Evolutionary conservation across 768 basidiomycete species (phyloP).

Genomic region (Rhodocollybia butyracea): DNA sequence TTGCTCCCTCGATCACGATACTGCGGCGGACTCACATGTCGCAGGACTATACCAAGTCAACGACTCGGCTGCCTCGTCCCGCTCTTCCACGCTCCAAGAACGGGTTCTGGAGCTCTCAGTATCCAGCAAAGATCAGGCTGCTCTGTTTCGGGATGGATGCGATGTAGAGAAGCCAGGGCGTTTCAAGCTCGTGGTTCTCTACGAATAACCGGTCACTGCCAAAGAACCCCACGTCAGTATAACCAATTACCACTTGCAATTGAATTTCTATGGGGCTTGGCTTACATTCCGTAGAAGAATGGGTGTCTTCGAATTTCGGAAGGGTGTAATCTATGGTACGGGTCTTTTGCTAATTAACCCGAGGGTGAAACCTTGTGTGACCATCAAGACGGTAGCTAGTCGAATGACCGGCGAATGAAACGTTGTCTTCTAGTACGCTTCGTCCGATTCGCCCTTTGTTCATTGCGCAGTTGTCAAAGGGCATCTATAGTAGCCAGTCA

Average conservation of each 20-base stretch:
- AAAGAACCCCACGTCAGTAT: background rate
- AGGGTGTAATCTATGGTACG: background rate
- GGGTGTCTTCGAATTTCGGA: slow-evolving; percentile 7
- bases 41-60: slow-evolving; percentile 6
- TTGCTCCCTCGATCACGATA: too few relatives aligned
- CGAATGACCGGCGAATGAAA: slow-evolving; percentile 5
- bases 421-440: slow-evolving; percentile 11
- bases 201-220: slow-evolving; percentile 12
- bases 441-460: slow-evolving; percentile 5
- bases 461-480: slow-evolving; percentile 9
- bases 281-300: slow-evolving; percentile 10
- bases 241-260: slow-evolving; percentile 5
- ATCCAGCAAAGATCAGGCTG: slow-evolving; percentile 1
- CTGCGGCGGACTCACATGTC: background rate
- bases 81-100: too few relatives aligned
- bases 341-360: slow-evolving; percentile 8
- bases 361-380: slow-evolving; percentile 2
- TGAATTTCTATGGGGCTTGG: slow-evolving; percentile 7
- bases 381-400: slow-evolving; percentile 2
- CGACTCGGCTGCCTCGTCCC: background rate
- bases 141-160: slow-evolving; percentile 8
- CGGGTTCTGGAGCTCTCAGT: background rate
- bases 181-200: background rate
- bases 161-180: slow-evolving; percentile 11
- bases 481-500: slow-evolving; percentile 7